Conservation (phyloP, 176 grass and related monocot species). For the Ampelocalamus luodianensis region DNA sequence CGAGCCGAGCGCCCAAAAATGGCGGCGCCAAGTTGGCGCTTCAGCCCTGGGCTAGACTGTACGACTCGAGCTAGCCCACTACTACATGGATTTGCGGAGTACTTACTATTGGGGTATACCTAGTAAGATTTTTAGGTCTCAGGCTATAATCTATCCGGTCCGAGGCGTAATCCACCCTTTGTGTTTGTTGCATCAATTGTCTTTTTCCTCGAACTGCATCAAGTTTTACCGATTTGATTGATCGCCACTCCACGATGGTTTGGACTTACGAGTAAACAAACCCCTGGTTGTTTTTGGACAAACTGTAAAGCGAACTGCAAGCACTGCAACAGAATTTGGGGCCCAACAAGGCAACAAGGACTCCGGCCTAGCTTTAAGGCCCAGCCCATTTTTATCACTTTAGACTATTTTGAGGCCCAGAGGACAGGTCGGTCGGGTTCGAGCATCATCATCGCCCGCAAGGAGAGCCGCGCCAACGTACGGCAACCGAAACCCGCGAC, state of each 20-base stretch:
- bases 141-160: too few species aligned
- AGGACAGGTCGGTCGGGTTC: background rate
- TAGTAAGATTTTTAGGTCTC: too few species aligned
- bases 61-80: too few species aligned
- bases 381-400: background rate
- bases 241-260: background rate
- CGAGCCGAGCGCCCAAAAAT: too few species aligned
- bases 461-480: background rate
- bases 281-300: background rate
- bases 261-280: background rate
- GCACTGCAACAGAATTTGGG: background rate
- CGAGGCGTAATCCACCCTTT: too few species aligned
- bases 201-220: background rate
- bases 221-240: background rate
- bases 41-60: too few species aligned
- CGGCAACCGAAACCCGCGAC: background rate
- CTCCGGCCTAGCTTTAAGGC: background rate
- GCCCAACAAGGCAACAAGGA: background rate
- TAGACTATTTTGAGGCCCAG: background rate
- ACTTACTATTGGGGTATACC: too few species aligned
- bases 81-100: too few species aligned
- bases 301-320: background rate
- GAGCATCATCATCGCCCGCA: background rate
- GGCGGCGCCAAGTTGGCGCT: too few species aligned
- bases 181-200: background rate